Evolutionary conservation across 441 rosid species (phyloP), one percentile per base, ranked within the genome.

Genomic region (Isatis lusitanica): DNA sequence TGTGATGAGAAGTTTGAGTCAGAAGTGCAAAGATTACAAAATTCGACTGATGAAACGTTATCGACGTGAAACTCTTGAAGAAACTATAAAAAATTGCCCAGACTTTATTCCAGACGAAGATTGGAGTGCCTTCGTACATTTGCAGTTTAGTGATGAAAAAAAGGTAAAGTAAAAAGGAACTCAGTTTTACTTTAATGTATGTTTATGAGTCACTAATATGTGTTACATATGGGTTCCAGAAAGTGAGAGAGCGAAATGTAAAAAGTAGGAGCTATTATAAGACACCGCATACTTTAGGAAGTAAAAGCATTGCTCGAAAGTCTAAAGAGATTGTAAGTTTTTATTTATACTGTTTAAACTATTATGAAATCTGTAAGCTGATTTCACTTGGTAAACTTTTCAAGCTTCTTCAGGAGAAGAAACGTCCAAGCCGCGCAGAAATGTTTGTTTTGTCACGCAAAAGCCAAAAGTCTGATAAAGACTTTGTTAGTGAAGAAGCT

Each of bases 281-380:
- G n/a, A 66, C 35, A 36, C 47, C 70, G 21, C 70, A 50, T 13
- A 66, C 70, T 35, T 50, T 66, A 35, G 59, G 70, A 0, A 35
- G 21, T 1, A 66, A 66, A 21, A 48, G 35, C 21, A 18, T 66
- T 7, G 17, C 46, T 21, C 8, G 46, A 50, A 33, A 31, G 2
- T 16, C 33, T 6, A 46, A 64, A 3, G 56, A 64, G 31, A 31
- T 46, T 18, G 57, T 64, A 64, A 63, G 55, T 33, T 46, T 15
- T 5, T 9, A 3, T 15, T 15, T 30, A 9, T 63, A 39, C 0
- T 60, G 1, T 17, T 2, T 17, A 10, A 10, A 55, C 11, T 51
- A 21, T 50, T 21, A 18, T 18, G 30, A 21, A 0, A 26, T 26
- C 3, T 26, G 24, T 26, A 26, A 52, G 1, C 0, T 53, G 36